phyloP scores from a whole-genome alignment of 2,329 filamentous ascomycete species.

The Arthrobotrys sphaeroides region DNA sequence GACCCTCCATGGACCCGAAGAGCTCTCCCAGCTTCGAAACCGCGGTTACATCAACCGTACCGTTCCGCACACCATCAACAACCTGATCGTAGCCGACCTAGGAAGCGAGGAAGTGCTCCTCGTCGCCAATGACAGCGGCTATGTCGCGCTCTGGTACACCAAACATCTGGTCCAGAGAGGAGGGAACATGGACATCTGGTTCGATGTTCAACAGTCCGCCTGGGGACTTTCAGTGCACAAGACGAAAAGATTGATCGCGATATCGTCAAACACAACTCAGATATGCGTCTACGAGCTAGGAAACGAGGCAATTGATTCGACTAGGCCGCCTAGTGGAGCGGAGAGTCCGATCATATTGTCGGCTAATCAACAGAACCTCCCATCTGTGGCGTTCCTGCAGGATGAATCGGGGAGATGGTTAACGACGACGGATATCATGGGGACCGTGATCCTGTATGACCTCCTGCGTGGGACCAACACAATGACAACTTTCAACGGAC shows the following conservation, averaged over 20 bases:
- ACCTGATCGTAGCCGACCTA: slow-evolving; percentile 74
- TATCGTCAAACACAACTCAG: slow-evolving; percentile 76
- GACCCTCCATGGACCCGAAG: slow-evolving; percentile 65
- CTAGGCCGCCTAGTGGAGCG: slow-evolving; percentile 43
- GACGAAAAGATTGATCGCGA: slow-evolving; percentile 82
- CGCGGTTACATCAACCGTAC: slow-evolving; percentile 67
- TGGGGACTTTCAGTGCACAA: slow-evolving; percentile 90
- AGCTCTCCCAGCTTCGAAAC: slow-evolving; percentile 60
- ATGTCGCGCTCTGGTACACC: slow-evolving; percentile 76
- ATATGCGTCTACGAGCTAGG: slow-evolving; percentile 71
- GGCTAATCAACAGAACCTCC: slow-evolving; percentile 57
- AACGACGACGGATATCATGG: slow-evolving; percentile 56
- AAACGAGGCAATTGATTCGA: slow-evolving; percentile 46
- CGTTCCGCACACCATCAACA: slow-evolving; percentile 73
- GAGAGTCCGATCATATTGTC: slow-evolving; percentile 53
- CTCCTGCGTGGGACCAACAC: slow-evolving; percentile 53
- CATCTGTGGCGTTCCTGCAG: slow-evolving; percentile 57
- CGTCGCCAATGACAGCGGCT: slow-evolving; percentile 76
- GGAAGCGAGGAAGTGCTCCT: slow-evolving; percentile 76
- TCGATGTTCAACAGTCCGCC: slow-evolving; percentile 79
- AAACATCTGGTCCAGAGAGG: slow-evolving; percentile 59
- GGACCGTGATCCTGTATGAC: slow-evolving; percentile 58
- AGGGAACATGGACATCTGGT: slow-evolving; percentile 61
- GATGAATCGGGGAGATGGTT: slow-evolving; percentile 58
- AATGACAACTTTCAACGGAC: slow-evolving; percentile 37